Conservation (phyloP, 2,329 filamentous ascomycete species). For the Fusarium sp. region DNA sequence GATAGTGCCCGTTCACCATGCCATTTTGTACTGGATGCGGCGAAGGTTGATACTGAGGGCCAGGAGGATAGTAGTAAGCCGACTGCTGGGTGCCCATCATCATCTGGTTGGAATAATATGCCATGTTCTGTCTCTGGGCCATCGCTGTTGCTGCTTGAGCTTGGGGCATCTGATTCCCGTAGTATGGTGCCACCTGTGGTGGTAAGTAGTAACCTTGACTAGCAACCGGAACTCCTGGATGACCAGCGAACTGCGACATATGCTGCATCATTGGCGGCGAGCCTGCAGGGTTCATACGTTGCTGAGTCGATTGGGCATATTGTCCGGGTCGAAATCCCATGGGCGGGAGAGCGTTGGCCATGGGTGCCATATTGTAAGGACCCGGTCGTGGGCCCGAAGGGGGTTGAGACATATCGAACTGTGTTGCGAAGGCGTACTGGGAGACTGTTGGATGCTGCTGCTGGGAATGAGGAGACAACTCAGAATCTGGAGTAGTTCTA, state of each 20-base stretch:
- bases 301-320: conserved; percentile 53
- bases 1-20: conserved; percentile 54
- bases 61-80: conserved; percentile 60
- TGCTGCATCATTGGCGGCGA: conserved; percentile 57
- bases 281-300: conserved; percentile 52
- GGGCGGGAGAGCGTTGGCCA: conserved; percentile 61
- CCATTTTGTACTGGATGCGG: conserved; percentile 49
- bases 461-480: conserved; percentile 38
- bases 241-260: conserved; percentile 57
- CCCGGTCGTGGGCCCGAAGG: conserved; percentile 42
- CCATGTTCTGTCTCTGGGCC: conserved; percentile 55
- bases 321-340: conserved; percentile 55
- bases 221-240: conserved; percentile 54
- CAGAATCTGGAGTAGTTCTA: conserved; percentile 38
- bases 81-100: conserved; percentile 58
- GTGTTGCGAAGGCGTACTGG: conserved; percentile 57
- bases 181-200: conserved; percentile 61
- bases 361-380: conserved; percentile 62
- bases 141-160: conserved; percentile 53
- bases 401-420: conserved; percentile 57
- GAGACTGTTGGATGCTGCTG: conserved; percentile 49
- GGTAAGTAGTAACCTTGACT: conserved; percentile 62
- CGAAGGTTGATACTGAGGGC: conserved; percentile 55
- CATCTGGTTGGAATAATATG: conserved; percentile 60
- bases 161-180: conserved; percentile 57